Conservation (phyloP, 1,139 yeast species). For the Pichia cactophila region DNA sequence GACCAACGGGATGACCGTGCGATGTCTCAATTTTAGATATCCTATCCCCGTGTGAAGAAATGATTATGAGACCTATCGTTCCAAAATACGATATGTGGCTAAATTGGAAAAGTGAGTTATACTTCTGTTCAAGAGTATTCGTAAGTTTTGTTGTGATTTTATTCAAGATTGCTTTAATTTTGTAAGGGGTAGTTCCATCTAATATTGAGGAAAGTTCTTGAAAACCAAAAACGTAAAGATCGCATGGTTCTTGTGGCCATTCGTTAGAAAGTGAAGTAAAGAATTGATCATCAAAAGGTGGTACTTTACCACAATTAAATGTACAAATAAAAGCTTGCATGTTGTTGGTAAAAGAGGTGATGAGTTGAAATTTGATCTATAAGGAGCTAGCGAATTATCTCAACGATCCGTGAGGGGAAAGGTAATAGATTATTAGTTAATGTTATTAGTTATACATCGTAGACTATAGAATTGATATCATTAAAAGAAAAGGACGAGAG, state of each 20-base stretch:
- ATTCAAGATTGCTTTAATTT: slow-evolving; percentile 35
- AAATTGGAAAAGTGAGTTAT: slow-evolving; percentile 34
- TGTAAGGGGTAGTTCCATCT: slow-evolving; percentile 47
- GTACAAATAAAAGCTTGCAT: slow-evolving; percentile 27
- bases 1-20: slow-evolving; percentile 47
- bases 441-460: too few relatives aligned
- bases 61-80: slow-evolving; percentile 54
- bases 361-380: too few relatives aligned
- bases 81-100: slow-evolving; percentile 49
- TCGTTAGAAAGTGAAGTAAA: slow-evolving; percentile 13
- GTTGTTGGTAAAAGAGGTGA: neutral
- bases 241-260: slow-evolving; percentile 30
- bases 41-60: slow-evolving; percentile 37
- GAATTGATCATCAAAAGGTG: slow-evolving; percentile 24
- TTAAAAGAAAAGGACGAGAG: too few relatives aligned
- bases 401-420: too few relatives aligned
- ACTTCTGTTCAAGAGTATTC: slow-evolving; percentile 34
- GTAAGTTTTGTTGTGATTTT: slow-evolving; percentile 36
- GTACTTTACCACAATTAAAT: slow-evolving; percentile 36
- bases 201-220: slow-evolving; percentile 66
- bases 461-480: too few relatives aligned
- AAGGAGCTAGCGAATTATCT: too few relatives aligned
- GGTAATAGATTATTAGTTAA: too few relatives aligned
- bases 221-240: slow-evolving; percentile 57
- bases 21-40: slow-evolving; percentile 16